phyloP scores from a whole-genome alignment of 2,329 filamentous ascomycete genomes.

The Fusarium buharicum region DNA sequence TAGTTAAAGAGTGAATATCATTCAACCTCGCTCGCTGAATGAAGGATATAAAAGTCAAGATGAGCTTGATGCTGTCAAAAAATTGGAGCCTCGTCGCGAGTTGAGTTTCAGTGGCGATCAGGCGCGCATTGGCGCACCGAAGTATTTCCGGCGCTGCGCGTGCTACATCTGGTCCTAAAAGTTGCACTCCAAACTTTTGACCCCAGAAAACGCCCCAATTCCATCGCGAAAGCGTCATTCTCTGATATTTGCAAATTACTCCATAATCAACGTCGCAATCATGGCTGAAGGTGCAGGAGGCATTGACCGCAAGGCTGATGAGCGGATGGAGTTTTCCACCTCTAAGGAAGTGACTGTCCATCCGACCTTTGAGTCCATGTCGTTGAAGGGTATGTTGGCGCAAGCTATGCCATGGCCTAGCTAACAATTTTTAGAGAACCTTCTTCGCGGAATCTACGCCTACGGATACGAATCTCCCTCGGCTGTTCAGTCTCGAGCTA shows the following conservation, averaged over 20 bases:
- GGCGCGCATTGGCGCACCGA: constrained; percentile 40
- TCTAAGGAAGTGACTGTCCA: constrained; percentile 97
- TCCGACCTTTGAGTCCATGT: constrained; percentile 95
- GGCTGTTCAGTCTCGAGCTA: constrained; percentile 95
- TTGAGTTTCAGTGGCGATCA: constrained; percentile 42
- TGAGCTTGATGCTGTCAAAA: constrained; percentile 38
- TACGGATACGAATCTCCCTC: constrained; percentile 99
- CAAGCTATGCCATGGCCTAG: constrained; percentile 1
- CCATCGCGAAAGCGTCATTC: constrained; percentile 27
- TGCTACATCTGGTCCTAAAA: constrained; percentile 32
- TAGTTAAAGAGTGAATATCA: not conserved
- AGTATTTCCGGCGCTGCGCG: constrained; percentile 46
- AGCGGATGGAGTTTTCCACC: constrained; percentile 97
- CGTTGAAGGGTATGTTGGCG: constrained; percentile 76
- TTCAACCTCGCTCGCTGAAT: not conserved
- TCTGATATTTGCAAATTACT: not conserved
- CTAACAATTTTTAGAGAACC: constrained; percentile 71
- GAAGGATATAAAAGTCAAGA: constrained; percentile 15
- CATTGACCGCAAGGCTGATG: constrained; percentile 91
- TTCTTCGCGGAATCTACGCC: constrained; percentile 96
- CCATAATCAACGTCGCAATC: constrained; percentile 48
- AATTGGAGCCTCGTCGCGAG: constrained; percentile 46
- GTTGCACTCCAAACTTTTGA: constrained; percentile 45
- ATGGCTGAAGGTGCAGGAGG: constrained; percentile 85
- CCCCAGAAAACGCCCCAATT: constrained; percentile 18